phyloP scores from a whole-genome alignment of 805 yeast genomes.

The Kluyveromyces starmeri region DNA sequence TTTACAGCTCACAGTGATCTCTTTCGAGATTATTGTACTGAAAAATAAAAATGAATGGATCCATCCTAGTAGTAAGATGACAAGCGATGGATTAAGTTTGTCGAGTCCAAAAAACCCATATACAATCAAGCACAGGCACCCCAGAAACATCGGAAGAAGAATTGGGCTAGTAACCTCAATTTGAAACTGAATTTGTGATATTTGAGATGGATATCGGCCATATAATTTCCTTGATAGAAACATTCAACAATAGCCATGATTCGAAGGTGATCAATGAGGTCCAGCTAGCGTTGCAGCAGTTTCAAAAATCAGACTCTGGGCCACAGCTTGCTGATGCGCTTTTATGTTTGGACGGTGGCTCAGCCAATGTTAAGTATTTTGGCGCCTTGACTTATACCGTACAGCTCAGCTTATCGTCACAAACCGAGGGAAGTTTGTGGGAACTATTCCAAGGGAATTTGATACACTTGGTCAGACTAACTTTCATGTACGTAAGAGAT shows the following conservation, averaged over 20 bases:
- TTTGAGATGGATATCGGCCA: slow-evolving; percentile 4
- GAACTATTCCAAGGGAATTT: slow-evolving; percentile 20
- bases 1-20: too few relatives aligned
- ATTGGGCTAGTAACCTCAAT: too few relatives aligned
- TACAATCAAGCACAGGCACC: too few relatives aligned
- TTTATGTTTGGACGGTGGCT: slow-evolving; percentile 12
- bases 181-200: too few relatives aligned
- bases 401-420: slow-evolving; percentile 18
- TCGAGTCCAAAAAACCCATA: too few relatives aligned
- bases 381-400: slow-evolving; percentile 31
- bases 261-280: slow-evolving; percentile 22
- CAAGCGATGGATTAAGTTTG: too few relatives aligned
- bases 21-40: too few relatives aligned
- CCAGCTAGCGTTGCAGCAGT: slow-evolving; percentile 23
- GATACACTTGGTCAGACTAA: slow-evolving; percentile 15
- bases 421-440: slow-evolving; percentile 15
- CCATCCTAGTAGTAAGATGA: too few relatives aligned
- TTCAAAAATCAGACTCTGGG: slow-evolving; percentile 27
- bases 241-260: slow-evolving; percentile 23
- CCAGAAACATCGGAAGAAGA: too few relatives aligned
- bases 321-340: slow-evolving; percentile 22
- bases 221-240: slow-evolving; percentile 16
- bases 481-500: slow-evolving; percentile 12
- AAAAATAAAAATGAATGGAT: too few relatives aligned
- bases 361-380: slow-evolving; percentile 26